phyloP scores from a whole-genome alignment of 805 yeast species.

The Cyberlindnera japonica region DNA sequence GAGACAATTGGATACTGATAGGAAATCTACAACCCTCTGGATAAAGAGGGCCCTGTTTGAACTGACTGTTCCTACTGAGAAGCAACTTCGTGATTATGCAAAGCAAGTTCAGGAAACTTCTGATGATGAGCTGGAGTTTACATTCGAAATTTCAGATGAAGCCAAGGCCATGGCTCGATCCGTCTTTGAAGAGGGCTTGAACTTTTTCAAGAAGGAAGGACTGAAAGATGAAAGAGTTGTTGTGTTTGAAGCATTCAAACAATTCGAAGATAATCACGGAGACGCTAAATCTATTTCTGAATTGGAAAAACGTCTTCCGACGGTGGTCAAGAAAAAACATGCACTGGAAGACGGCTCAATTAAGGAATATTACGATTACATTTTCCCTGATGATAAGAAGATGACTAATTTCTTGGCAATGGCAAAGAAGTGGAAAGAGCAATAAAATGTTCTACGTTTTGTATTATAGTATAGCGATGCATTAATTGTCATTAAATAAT shows the following conservation, averaged over 20 bases:
- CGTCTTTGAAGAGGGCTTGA: slow-evolving; percentile 53
- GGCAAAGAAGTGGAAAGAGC: slow-evolving; percentile 45
- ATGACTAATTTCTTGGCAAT: slow-evolving; percentile 39
- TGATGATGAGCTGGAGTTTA: slow-evolving; percentile 46
- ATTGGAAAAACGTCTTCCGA: slow-evolving; percentile 51
- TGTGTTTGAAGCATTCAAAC: slow-evolving; percentile 56
- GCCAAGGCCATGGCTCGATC: slow-evolving; percentile 50
- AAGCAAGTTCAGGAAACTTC: slow-evolving; percentile 20
- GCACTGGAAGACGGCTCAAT: slow-evolving; percentile 41
- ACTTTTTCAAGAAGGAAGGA: slow-evolving; percentile 35
- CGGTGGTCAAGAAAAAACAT: slow-evolving; percentile 42
- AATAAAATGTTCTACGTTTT: not conserved
- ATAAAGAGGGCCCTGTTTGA: slow-evolving; percentile 70
- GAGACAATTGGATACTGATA: slow-evolving; percentile 32
- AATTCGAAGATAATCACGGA: slow-evolving; percentile 68
- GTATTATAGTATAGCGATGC: not conserved
- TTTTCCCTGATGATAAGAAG: slow-evolving; percentile 60
- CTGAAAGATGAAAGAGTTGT: slow-evolving; percentile 43
- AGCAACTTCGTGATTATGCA: slow-evolving; percentile 40
- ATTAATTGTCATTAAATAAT: not conserved
- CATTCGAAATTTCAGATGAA: slow-evolving; percentile 45
- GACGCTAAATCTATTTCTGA: slow-evolving; percentile 31
- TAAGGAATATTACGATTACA: slow-evolving; percentile 55
- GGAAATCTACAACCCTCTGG: slow-evolving; percentile 45
- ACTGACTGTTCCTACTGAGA: slow-evolving; percentile 54